Base-by-base conservation (phyloP, 2,329 filamentous ascomycete genomes). In the Fusarium sp. region DNA sequence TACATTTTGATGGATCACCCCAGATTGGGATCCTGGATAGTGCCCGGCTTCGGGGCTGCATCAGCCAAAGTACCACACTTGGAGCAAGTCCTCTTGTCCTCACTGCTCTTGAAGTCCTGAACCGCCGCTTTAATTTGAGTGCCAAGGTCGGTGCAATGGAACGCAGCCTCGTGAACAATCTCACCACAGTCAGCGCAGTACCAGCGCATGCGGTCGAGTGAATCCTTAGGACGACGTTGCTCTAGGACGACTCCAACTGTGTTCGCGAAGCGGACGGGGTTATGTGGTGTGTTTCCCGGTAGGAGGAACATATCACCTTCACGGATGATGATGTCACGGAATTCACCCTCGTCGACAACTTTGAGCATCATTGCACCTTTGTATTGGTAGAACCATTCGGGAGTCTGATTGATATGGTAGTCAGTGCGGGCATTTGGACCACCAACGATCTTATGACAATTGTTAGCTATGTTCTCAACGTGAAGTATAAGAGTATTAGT, bases 371-470 rank as follows among this genome's bases (percentile, higher is more conserved):
- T 98, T 74, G 92, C 91, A 74, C 96, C 96, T 77, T 91, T 91
- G 88, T 97, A 91, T 83, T 98, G 95, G 87, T 96, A 98, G 90
- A 98, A 99, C 92, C 95, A 98, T 83, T 98, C 96, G 17, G 96
- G 91, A 1, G 95, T 98, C 77, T 91, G 86, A 87, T 98, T 98
- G 88, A 98, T 95, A 87, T 98, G 96, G 86, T 98, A 99, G 86
- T 98, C 96, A 62, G 95, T 98, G 72, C 96, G 91, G 68, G 94
- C 94, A 82, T 98, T 98, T 78, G 96, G 96, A 17, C 96, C 96
- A 80, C 96, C 96, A 70, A 99, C 95, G 77, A 97, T 94, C 92
- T 91, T 13, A 17, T 22, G 17, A 53, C 45, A 57, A 17, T 29
- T 45, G 39, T 66, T 53, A 53, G 44, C 45, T 49, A 27, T 36